These are phyloP conservation scores for Hanseniaspora uvarum DNA, from an alignment of 1,139 yeast genomes.

Conservation along the genomic window DNA sequence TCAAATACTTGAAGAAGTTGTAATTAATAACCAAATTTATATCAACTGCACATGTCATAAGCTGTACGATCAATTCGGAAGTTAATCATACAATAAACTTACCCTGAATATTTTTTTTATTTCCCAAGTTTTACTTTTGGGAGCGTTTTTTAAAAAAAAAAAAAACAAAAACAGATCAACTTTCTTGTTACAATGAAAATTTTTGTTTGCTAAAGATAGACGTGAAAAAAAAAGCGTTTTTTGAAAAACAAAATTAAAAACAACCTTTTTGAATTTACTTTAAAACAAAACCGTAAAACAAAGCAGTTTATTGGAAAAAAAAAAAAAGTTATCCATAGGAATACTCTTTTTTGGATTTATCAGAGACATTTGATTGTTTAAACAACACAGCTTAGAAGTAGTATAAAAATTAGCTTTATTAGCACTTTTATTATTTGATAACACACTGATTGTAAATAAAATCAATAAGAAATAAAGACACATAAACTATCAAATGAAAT, in stretches of 20 bases:
- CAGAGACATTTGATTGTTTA: not conserved
- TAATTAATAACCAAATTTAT: too few species aligned
- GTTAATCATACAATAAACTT: too few species aligned
- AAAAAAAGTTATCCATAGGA: too few species aligned
- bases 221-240: too few species aligned
- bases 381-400: not conserved
- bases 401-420: not conserved
- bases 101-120: not conserved
- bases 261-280: not conserved
- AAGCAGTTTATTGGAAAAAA: not conserved
- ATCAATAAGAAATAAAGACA: not conserved
- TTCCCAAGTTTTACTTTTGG: not conserved
- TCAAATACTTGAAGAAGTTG: too few species aligned
- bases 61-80: too few species aligned
- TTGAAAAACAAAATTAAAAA: too few species aligned
- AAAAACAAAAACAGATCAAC: not conserved
- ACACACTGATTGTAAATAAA: not conserved
- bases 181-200: not conserved
- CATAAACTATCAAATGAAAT: not conserved
- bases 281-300: not conserved
- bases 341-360: not conserved
- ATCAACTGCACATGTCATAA: too few species aligned
- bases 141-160: not conserved
- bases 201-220: not conserved
- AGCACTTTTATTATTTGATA: not conserved